Evolutionary conservation across 2,329 filamentous ascomycete species (phyloP).

Genomic region (Pyrenophora teres): DNA sequence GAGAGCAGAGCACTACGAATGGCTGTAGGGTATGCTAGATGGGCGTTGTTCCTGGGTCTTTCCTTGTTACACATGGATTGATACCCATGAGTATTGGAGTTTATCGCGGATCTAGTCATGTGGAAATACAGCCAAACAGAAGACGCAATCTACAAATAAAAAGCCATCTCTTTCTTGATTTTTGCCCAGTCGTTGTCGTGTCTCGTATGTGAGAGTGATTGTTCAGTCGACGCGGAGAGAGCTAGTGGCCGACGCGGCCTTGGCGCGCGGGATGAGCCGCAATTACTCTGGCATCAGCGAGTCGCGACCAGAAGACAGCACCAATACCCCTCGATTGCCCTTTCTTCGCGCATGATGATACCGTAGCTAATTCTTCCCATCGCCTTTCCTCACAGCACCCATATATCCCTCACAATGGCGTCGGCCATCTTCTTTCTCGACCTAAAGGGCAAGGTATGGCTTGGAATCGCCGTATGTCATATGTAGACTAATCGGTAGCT

Average conservation of each 20-base stretch:
- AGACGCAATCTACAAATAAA: too few species aligned
- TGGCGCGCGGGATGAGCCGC: conserved; percentile 16
- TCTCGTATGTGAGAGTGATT: too few species aligned
- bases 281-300: conserved; percentile 16
- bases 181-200: too few species aligned
- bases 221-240: neutral
- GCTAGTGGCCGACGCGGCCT: conserved; percentile 1
- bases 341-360: conserved; percentile 15
- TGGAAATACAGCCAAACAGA: too few species aligned
- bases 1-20: too few species aligned
- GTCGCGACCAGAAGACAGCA: conserved; percentile 11
- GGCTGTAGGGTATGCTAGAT: too few species aligned
- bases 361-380: conserved; percentile 5
- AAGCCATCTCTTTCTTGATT: too few species aligned
- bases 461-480: conserved; percentile 25
- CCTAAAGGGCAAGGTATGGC: conserved; percentile 94
- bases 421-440: conserved; percentile 98
- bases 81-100: too few species aligned
- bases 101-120: too few species aligned
- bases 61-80: too few species aligned
- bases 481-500: conserved; percentile 34
- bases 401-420: conserved; percentile 68
- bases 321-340: conserved; percentile 8
- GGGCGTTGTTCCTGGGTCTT: too few species aligned
- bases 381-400: neutral